phyloP scores from a whole-genome alignment of 495 filamentous ascomycete genomes.

The Hypoxylon fuscum region DNA sequence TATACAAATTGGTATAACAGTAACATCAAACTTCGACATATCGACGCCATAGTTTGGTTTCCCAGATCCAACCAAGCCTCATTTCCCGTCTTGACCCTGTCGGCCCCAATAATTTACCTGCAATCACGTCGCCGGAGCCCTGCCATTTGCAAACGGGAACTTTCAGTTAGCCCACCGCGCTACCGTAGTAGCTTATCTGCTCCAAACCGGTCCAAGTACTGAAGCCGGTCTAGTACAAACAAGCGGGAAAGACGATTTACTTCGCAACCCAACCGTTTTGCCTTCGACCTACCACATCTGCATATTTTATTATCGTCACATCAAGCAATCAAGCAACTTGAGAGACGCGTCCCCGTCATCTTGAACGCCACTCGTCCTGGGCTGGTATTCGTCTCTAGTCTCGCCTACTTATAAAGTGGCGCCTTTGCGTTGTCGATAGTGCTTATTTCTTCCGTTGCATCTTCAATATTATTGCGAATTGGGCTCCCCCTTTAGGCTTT shows the following conservation, averaged over 20 bases:
- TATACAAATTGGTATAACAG: slow-evolving; percentile 19
- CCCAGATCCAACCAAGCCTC: slow-evolving; percentile 10
- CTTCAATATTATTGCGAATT: background rate
- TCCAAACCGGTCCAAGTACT: slow-evolving; percentile 28
- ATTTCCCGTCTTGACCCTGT: slow-evolving; percentile 32
- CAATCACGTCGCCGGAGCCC: slow-evolving; percentile 34
- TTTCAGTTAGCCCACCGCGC: slow-evolving; percentile 16
- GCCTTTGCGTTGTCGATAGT: slow-evolving; percentile 14
- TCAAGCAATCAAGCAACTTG: slow-evolving; percentile 11
- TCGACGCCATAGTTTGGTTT: slow-evolving; percentile 30
- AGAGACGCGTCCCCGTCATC: slow-evolving; percentile 18
- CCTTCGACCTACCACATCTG: slow-evolving; percentile 11
- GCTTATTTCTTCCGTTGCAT: slow-evolving; percentile 8
- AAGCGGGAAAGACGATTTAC: slow-evolving; percentile 30
- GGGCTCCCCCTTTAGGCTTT: slow-evolving; percentile 23
- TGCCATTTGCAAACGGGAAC: slow-evolving; percentile 33
- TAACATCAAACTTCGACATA: slow-evolving; percentile 36
- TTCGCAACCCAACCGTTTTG: slow-evolving; percentile 11
- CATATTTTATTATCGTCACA: slow-evolving; percentile 32
- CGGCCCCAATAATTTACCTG: slow-evolving; percentile 29
- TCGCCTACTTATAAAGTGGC: slow-evolving; percentile 3
- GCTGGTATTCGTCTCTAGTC: slow-evolving; percentile 3
- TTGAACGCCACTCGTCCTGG: slow-evolving; percentile 6
- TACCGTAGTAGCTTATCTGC: slow-evolving; percentile 20
- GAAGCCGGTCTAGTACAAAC: slow-evolving; percentile 16